Conservation (phyloP, 192 early-diverging fungal species). For the Coemansia sp. region DNA sequence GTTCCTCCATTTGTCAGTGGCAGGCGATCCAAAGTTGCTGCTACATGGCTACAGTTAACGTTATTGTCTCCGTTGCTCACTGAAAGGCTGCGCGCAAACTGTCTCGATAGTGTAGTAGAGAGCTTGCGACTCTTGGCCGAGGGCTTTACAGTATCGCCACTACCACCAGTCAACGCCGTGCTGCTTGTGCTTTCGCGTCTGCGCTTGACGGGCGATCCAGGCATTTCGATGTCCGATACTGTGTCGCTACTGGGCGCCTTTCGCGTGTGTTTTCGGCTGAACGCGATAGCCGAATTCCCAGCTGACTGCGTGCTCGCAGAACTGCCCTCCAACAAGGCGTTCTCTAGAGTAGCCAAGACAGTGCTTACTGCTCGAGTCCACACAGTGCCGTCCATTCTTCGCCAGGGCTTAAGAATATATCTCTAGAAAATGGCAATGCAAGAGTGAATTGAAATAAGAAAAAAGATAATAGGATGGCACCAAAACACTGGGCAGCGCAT, state of each 20-base stretch:
- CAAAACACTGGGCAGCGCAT: not conserved
- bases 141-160: slow-evolving; percentile 18
- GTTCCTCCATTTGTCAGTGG: not conserved
- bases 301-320: not conserved
- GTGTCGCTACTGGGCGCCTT: slow-evolving; percentile 44
- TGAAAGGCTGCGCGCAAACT: slow-evolving; percentile 55
- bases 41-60: not conserved
- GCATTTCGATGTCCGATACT: slow-evolving; percentile 43
- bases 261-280: slow-evolving; percentile 35
- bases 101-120: slow-evolving; percentile 42
- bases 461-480: no score
- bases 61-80: slow-evolving; percentile 14
- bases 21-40: not conserved
- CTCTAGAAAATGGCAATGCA: not conserved
- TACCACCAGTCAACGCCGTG: not conserved
- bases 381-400: slow-evolving; percentile 20
- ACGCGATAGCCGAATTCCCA: not conserved
- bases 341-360: slow-evolving; percentile 38
- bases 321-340: slow-evolving; percentile 32
- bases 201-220: slow-evolving; percentile 41
- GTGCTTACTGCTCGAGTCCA: slow-evolving; percentile 40
- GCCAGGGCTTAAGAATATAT: not conserved
- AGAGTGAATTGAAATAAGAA: not conserved
- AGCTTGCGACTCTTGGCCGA: slow-evolving; percentile 42
- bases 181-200: slow-evolving; percentile 44